Evolutionary conservation across 2,329 filamentous ascomycete species (phyloP).

Genomic region (Apiospora kogelbergensis): DNA sequence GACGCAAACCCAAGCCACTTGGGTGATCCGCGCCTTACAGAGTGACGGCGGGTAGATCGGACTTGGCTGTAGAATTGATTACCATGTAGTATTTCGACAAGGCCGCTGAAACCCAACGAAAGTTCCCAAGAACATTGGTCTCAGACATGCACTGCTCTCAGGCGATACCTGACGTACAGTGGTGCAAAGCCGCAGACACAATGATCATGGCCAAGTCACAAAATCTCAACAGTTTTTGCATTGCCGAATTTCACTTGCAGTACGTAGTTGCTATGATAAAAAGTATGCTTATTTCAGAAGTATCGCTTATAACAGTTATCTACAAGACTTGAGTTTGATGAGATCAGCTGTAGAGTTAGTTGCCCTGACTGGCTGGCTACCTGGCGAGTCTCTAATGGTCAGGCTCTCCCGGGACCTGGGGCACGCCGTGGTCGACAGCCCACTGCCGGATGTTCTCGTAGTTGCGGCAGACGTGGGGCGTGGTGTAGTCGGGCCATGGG

Average conservation of each 20-base stretch:
- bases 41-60: not conserved
- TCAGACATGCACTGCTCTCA: not conserved
- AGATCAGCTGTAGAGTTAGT: not conserved
- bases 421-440: slow-evolving; percentile 51
- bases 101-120: not conserved
- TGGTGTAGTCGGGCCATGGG: slow-evolving; percentile 56
- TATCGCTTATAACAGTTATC: not conserved
- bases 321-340: not conserved
- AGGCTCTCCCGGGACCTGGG: slow-evolving; percentile 28
- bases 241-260: not conserved
- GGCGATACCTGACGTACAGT: not conserved
- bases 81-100: not conserved
- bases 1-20: not conserved
- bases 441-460: slow-evolving; percentile 52
- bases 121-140: not conserved
- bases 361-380: not conserved
- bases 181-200: not conserved
- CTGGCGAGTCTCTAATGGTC: slow-evolving; percentile 21
- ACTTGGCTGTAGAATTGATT: not conserved
- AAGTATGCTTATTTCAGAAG: not conserved
- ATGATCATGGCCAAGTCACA: not conserved
- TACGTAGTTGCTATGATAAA: not conserved
- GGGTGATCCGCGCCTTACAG: not conserved
- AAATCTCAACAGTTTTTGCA: not conserved
- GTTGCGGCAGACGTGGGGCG: slow-evolving; percentile 53